phyloP scores from a whole-genome alignment of 73 alveolate species.

The Durusdinium trenchii region DNA sequence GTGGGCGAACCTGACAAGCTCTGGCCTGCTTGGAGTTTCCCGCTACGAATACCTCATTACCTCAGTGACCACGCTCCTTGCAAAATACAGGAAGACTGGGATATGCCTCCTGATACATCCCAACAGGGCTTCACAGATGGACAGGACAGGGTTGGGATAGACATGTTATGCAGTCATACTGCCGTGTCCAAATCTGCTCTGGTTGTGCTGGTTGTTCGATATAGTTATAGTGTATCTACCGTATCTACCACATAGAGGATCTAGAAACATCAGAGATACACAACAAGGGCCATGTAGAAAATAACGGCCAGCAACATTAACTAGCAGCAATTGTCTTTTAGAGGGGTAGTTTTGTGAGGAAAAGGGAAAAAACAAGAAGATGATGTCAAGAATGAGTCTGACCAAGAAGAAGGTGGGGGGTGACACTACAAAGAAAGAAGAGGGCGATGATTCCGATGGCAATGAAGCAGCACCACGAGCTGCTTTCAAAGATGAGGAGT shows the following conservation, averaged over 20 bases:
- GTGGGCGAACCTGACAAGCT: neutral
- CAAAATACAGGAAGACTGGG: neutral
- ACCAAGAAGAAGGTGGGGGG: neutral
- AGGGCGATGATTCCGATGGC: neutral
- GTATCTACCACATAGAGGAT: too few relatives aligned
- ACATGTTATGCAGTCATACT: too few relatives aligned
- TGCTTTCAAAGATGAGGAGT: neutral
- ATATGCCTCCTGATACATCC: neutral
- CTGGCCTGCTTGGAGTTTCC: neutral
- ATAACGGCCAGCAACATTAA: neutral
- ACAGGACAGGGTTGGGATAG: too few relatives aligned
- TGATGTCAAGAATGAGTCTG: neutral
- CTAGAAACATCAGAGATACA: too few relatives aligned
- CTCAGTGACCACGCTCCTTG: neutral
- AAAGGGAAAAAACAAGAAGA: neutral
- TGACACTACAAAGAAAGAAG: conserved; percentile 30
- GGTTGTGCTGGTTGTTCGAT: too few relatives aligned
- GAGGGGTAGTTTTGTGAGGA: too few relatives aligned
- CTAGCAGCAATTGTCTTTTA: conserved; percentile 23
- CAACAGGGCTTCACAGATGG: neutral
- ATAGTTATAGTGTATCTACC: too few relatives aligned
- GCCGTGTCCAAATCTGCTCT: too few relatives aligned
- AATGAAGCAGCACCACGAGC: neutral
- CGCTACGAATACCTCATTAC: conserved; percentile 19
- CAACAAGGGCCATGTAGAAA: neutral